Percentiles rank a stretch among this genome's conserved stretches.
These are phyloP conservation scores for Carex cristatella DNA, from an alignment of 176 grass and related monocot species.

Conservation along the genomic window DNA sequence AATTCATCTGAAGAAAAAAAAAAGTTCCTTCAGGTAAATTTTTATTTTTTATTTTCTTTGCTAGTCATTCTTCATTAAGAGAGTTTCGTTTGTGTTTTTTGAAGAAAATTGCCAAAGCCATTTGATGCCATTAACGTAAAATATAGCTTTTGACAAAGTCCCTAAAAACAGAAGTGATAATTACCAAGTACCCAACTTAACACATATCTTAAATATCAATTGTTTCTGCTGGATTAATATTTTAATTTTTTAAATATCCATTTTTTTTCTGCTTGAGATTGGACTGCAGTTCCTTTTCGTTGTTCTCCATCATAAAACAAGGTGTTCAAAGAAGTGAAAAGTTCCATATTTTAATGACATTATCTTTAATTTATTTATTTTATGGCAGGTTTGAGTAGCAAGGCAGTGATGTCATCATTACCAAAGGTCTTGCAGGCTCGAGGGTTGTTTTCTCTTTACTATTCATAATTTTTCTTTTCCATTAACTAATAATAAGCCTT, in stretches of 20 bases:
- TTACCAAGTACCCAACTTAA: neutral
- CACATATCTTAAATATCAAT: neutral
- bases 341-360: neutral
- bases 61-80: neutral
- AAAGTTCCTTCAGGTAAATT: slow-evolving; percentile 1
- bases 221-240: neutral
- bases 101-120: neutral
- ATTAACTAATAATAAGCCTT: neutral
- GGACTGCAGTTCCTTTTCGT: neutral
- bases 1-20: slow-evolving; percentile 14
- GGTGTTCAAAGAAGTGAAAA: neutral
- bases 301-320: neutral
- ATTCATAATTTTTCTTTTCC: slow-evolving; percentile 11
- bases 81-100: neutral
- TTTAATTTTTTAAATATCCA: neutral
- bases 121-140: neutral
- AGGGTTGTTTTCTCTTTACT: neutral
- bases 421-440: neutral
- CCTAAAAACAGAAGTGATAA: neutral
- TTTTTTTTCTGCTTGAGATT: neutral
- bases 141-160: neutral
- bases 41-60: neutral
- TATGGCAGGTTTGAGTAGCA: slow-evolving; percentile 5
- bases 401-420: neutral
- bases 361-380: slow-evolving; percentile 12